These are phyloP conservation scores for Apiospora aurea DNA, from an alignment of 2,329 filamentous ascomycete species.

Conservation along the genomic window DNA sequence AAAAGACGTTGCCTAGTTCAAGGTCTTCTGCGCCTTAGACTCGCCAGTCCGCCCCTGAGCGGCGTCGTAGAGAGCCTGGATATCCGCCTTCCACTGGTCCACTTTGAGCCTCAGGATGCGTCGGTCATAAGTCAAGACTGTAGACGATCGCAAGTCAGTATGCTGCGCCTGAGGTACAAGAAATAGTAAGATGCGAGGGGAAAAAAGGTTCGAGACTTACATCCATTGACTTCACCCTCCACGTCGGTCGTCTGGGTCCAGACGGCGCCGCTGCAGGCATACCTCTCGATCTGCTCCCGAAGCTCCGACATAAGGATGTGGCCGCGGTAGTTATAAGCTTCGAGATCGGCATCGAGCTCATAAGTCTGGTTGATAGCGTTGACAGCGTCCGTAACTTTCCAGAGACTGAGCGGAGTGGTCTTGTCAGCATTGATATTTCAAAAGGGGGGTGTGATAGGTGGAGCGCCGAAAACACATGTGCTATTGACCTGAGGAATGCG, in stretches of 20 bases:
- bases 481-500: background rate
- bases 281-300: conserved; percentile 65
- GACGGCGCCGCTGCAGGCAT: conserved; percentile 70
- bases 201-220: conserved; percentile 23
- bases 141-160: background rate
- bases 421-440: conserved; percentile 42
- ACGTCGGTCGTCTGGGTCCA: conserved; percentile 81
- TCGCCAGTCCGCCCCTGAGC: conserved; percentile 41
- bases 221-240: conserved; percentile 76
- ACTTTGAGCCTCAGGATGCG: conserved; percentile 63
- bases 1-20: background rate
- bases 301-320: conserved; percentile 67
- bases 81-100: conserved; percentile 66
- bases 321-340: conserved; percentile 72
- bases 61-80: conserved; percentile 65
- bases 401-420: conserved; percentile 49
- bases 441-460: too few relatives aligned
- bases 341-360: conserved; percentile 65
- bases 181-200: too few relatives aligned
- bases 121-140: conserved; percentile 71
- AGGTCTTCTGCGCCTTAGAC: background rate
- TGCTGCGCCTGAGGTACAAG: too few relatives aligned
- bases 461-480: too few relatives aligned
- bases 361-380: conserved; percentile 70
- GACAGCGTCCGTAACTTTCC: conserved; percentile 68